Base-by-base conservation (phyloP, 495 filamentous ascomycete species). In the Amorphotheca resinae region DNA sequence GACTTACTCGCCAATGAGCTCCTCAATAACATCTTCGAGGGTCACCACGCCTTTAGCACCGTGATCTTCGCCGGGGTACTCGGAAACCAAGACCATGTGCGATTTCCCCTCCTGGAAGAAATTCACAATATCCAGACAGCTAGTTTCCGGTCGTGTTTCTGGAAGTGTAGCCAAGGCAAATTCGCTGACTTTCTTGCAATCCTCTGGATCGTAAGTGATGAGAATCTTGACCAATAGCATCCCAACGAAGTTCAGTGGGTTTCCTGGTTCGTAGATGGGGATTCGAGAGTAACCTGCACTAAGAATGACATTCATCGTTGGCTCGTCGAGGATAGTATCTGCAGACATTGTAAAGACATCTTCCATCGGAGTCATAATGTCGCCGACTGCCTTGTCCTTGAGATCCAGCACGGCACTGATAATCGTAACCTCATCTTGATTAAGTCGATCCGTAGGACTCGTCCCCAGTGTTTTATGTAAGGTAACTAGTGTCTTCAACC, bases 81-180 rank as follows among this genome's bases (percentile, higher is more conserved):
- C 83, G 5, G 87, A 94, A 8, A 95, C 88, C 20, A 98, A 70
- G 8, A 96, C 89, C 93, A 98, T 96, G 61, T 98, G 91, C 8
- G 87, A 93, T 59, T 96, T 96, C 40, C 91, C 91, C 64, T 98
- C 89, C 59, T 98, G 91, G 65, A 98, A 98, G 64, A 94, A 98
- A 64, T 98, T 98, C 59, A 98, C 81, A 50, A 96, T 98, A 57
- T 98, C 91, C 32, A 98, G 65, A 58, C 91, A 98, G 59, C 87
- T 93, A 0, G 91, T 96, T 52, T 95, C 85, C 0, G 93, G 84
- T 7, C 84, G 74, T 2, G 91, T 98, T 61, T 98, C 91, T 2
- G 93, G 93, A 0, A 98, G 69, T 0, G 91, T 95, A 22, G 93
- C 91, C 42, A 98, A 64, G 1, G 87, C 77, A 60, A 98, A 96